Evolutionary conservation across 2,329 filamentous ascomycete species (phyloP).

Genomic region (Alternaria rosae): DNA sequence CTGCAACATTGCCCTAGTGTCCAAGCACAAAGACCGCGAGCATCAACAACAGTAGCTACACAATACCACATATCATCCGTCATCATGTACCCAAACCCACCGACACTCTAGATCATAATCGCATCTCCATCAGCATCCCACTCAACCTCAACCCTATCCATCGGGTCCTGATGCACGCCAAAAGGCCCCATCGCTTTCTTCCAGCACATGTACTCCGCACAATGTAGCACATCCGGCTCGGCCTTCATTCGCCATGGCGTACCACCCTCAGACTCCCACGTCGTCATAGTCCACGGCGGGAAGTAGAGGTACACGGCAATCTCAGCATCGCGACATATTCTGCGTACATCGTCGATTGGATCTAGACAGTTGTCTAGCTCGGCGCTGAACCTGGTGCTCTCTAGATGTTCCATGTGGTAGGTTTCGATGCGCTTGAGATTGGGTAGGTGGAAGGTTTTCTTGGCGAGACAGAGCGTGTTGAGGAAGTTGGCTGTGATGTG

Average conservation of each 20-base stretch:
- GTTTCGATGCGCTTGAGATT: conserved; percentile 18
- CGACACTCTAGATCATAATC: conserved; percentile 2
- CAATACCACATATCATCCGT: background rate
- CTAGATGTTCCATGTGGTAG: conserved; percentile 5
- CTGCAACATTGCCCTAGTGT: background rate
- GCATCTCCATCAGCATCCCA: conserved; percentile 17
- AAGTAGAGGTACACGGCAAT: conserved; percentile 18
- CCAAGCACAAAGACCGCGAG: no score
- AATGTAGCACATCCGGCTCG: background rate
- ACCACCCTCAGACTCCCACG: conserved; percentile 9
- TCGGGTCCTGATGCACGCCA: background rate
- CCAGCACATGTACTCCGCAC: background rate
- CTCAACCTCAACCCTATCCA: background rate
- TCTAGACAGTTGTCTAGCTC: background rate
- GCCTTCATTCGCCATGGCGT: conserved; percentile 16
- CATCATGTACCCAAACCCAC: background rate
- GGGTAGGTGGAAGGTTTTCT: conserved; percentile 6
- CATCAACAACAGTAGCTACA: background rate
- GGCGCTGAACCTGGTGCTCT: background rate
- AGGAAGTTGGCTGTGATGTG: conserved; percentile 9
- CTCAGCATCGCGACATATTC: conserved; percentile 4
- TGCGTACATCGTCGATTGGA: conserved; percentile 1
- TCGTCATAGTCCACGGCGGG: conserved; percentile 9
- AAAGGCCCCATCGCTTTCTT: background rate
- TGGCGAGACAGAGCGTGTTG: conserved; percentile 12